Base-by-base conservation (phyloP, 2,329 filamentous ascomycete genomes). In the Colletotrichum caudatum region DNA sequence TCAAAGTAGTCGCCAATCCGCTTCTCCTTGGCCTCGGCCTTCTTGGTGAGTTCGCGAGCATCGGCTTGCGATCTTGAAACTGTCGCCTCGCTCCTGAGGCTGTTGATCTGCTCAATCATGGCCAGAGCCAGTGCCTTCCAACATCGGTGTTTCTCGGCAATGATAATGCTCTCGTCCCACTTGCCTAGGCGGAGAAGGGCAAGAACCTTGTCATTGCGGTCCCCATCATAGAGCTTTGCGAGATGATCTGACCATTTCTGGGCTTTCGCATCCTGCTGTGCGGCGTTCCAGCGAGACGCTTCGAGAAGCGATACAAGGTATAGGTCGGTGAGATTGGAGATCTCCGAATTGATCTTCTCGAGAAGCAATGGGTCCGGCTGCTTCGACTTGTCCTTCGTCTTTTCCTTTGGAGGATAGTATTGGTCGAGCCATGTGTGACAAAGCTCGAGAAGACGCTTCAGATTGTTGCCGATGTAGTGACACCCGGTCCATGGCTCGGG, bases 401-500 rank as follows among this genome's bases (percentile, higher is more conserved):
- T 79, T 20, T 80, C 74, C 37, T 78, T 66, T 20, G 75, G 73
- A 1, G 78, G 75, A 33, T 83, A 83, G 73, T 86, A 82, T 63
- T 86, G 82, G 58, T 85, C 83, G 4, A 88, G 82, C 88, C 87
- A 90, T 69, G 86, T 84, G 35, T 86, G 83, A 50, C 85, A 85
- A 23, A 92, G 84, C 74, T 91, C 87, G 33, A 89, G 82, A 20
- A 91, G 84, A 23, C 89, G 88, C 77, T 89, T 88, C 16, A 86
- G 77, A 73, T 91, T 91, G 78, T 90, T 90, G 62, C 89, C 87
- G 66, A 91, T 84, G 74, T 86, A 89, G 54, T 83, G 81, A 74
- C 88, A 90, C 20, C 93, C 94, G 0, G 95, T 98, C 96, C 96
- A 99, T 56, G 95, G 93, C 71, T 93, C 91, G 0, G 92, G 89